Evolutionary conservation across 441 rosid genomes (phyloP).

Genomic region (Eutrema salsugineum): DNA sequence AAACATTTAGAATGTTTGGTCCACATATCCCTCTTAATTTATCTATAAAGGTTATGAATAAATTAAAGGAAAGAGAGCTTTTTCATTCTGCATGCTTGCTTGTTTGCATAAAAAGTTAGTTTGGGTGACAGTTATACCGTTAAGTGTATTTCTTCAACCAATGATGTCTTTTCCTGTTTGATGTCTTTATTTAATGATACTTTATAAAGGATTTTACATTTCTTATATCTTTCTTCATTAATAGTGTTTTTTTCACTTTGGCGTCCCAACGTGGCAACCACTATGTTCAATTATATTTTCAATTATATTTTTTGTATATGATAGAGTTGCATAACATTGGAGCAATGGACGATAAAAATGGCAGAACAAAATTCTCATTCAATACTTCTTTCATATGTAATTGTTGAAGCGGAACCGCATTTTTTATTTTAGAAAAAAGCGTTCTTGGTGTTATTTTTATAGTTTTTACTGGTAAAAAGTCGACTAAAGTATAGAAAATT

Average conservation of each 20-base stretch:
- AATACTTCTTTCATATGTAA: background rate
- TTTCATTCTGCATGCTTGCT: constrained; percentile 31
- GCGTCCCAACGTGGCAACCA: constrained; percentile 30
- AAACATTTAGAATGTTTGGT: constrained; percentile 9
- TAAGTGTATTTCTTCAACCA: constrained; percentile 14
- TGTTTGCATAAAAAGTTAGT: constrained; percentile 27
- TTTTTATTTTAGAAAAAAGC: no score
- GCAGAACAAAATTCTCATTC: no score
- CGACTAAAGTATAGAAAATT: no score
- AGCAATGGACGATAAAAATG: background rate
- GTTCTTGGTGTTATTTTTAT: no score
- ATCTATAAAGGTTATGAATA: background rate
- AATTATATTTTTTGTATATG: background rate
- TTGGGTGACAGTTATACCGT: constrained; percentile 32
- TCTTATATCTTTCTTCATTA: background rate
- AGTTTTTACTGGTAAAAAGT: no score
- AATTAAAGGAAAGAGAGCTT: constrained; percentile 4
- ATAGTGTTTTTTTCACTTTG: background rate
- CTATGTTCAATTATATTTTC: constrained; percentile 3
- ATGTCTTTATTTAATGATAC: background rate
- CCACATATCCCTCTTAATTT: background rate
- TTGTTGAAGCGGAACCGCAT: background rate
- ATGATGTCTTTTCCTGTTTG: constrained; percentile 14
- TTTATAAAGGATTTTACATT: background rate
- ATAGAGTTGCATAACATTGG: background rate